Evolutionary conservation across 164 flowering plant species (phyloP).

Genomic region (Vitis vinifera): DNA sequence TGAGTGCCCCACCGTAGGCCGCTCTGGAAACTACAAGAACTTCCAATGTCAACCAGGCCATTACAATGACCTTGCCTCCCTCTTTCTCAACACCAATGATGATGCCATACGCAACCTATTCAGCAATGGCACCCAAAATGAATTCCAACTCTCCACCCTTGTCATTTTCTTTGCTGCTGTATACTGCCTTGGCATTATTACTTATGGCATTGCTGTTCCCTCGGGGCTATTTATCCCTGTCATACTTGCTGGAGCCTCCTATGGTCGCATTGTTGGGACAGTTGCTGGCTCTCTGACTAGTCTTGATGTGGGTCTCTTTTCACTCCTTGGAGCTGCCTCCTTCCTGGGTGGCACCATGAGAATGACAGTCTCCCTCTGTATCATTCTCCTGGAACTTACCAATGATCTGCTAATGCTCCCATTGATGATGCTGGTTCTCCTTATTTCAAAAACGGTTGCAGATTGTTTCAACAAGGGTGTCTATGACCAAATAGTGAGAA

Average conservation of each 20-base stretch:
- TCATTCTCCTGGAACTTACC: conserved; percentile 91
- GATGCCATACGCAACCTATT: conserved; percentile 87
- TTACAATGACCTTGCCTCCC: conserved; percentile 93
- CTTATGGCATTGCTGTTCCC: conserved; percentile 91
- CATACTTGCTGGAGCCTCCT: conserved; percentile 89
- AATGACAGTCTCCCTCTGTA: conserved; percentile 94
- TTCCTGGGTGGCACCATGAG: conserved; percentile 97
- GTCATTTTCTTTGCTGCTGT: conserved; percentile 56
- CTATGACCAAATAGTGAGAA: conserved; percentile 82
- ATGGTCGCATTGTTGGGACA: conserved; percentile 78
- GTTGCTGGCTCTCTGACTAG: conserved; percentile 45
- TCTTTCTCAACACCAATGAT: conserved; percentile 83
- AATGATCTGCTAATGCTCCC: conserved; percentile 88
- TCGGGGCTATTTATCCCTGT: conserved; percentile 97
- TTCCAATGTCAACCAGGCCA: conserved; percentile 77
- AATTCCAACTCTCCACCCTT: conserved; percentile 55
- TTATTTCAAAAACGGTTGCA: conserved; percentile 89
- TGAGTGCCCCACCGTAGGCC: conserved; percentile 69
- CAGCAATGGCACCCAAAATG: conserved; percentile 44
- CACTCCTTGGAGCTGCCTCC: conserved; percentile 93
- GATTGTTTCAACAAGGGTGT: conserved; percentile 87
- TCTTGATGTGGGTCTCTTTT: conserved; percentile 78
- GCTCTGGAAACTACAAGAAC: conserved; percentile 77
- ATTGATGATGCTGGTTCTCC: conserved; percentile 85
- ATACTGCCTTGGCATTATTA: conserved; percentile 74